Percentiles rank a stretch among this genome's conserved stretches.
phyloP scores from a whole-genome alignment of 176 grass and related monocot species.

The Cocos nucifera region DNA sequence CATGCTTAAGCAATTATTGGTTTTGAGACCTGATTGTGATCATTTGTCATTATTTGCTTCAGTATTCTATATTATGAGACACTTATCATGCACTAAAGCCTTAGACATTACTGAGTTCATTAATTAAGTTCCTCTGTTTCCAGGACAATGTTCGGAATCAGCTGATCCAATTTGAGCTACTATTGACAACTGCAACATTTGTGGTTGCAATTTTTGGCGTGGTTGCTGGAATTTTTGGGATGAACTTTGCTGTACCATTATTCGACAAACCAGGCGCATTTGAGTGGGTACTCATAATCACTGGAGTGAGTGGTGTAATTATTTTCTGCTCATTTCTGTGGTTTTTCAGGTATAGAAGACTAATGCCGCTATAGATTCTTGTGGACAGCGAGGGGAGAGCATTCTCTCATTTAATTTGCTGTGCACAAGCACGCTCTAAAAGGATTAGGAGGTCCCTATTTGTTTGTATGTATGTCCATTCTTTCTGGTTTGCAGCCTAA shows the following conservation, averaged over 20 bases:
- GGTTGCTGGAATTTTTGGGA: constrained; percentile 74
- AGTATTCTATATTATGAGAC: not conserved
- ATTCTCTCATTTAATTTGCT: too few relatives aligned
- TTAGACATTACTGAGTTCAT: not conserved
- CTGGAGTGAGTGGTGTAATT: constrained; percentile 30
- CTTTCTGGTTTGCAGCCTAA: too few relatives aligned
- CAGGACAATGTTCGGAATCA: constrained; percentile 94
- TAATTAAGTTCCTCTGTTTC: constrained; percentile 20
- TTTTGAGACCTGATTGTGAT: too few relatives aligned
- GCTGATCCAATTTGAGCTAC: constrained; percentile 82
- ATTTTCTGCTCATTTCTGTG: constrained; percentile 65
- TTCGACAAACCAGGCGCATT: constrained; percentile 47
- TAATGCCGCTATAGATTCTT: constrained; percentile 52
- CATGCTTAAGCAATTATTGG: too few relatives aligned
- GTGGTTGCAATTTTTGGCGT: constrained; percentile 89
- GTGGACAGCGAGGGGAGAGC: too few relatives aligned
- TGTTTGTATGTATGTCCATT: too few relatives aligned
- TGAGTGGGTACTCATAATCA: constrained; percentile 57
- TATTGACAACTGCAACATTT: constrained; percentile 85
- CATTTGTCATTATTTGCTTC: not conserved
- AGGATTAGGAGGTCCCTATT: too few relatives aligned
- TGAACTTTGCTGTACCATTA: constrained; percentile 71
- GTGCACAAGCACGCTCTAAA: too few relatives aligned
- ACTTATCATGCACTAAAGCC: not conserved
- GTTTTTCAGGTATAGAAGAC: constrained; percentile 71